Evolutionary conservation across 1,284 basidiomycete genomes (phyloP), one percentile per base, ranked within the genome.

Genomic region (Cryptococcus wingfieldii): DNA sequence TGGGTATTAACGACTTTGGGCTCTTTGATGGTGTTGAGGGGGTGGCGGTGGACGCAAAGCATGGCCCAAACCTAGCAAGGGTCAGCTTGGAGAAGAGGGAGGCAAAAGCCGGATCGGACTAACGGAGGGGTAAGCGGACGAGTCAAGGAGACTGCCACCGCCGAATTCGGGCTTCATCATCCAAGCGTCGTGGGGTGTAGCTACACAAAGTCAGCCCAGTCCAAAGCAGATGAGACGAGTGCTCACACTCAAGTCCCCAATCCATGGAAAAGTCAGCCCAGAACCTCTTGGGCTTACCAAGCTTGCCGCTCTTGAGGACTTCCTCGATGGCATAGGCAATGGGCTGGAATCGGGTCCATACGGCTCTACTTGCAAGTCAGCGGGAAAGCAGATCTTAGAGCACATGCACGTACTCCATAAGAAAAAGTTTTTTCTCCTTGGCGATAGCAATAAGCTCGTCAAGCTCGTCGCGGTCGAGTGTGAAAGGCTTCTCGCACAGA

Each of bases 131-230:
- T 92, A 91, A 13, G 89, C 87, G 0, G 88, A 88, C 61, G 91
- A 80, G 72, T 95, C 92, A 43, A 95, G 82, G 38, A 95, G 70
- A 8, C 86, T 88, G 0, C 90, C 90, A 14, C 90, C 90, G 18
- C 87, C 90, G 2, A 92, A 79, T 14, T 76, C 72, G 2, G 90
- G 89, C 63, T 90, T 83, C 58, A 89, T 75, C 56, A 92, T 86
- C 34, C 89, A 78, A 76, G 90, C 85, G 1, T 38, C 47, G 31
- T 53, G 46, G 16, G 43, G 38, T 16, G 52, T 16, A 19, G 45
- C 48, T 51, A 8, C 9, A 39, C 39, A 19, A 46, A 38, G 42
- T 49, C 18, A 23, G 13, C 23, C 23, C 19, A 51, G 19, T 23
- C 25, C 31, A 44, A 34, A 19, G 14, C n/a, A 13, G 12, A n/a